Evolutionary conservation across 148 eudicot species (phyloP).

Genomic region (Rhododendron simsii): DNA sequence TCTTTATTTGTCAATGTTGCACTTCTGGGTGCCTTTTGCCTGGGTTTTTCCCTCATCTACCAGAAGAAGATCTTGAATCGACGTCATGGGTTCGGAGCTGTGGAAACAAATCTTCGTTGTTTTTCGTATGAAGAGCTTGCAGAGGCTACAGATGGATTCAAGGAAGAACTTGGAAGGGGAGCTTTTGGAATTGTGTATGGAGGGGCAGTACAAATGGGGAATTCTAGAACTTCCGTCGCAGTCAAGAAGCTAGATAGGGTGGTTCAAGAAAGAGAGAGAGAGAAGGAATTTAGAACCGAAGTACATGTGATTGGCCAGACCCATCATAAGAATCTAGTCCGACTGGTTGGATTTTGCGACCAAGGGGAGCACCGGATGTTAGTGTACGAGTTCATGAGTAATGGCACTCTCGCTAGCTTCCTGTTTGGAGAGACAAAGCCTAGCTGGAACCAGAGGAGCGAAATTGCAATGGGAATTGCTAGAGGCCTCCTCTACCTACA

Average conservation of each 20-base stretch:
- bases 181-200: background rate
- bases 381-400: slow-evolving; percentile 13
- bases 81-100: background rate
- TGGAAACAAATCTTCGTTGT: slow-evolving; percentile 13
- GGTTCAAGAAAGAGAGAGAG: background rate
- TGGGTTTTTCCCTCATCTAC: slow-evolving; percentile 3
- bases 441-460: background rate
- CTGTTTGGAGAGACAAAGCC: background rate
- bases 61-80: background rate
- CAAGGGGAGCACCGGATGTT: slow-evolving; percentile 11
- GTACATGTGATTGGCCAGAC: slow-evolving; percentile 11
- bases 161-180: slow-evolving; percentile 37
- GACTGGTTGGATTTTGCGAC: slow-evolving; percentile 12
- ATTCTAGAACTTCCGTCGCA: background rate
- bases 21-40: background rate
- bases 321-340: slow-evolving; percentile 15
- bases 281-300: slow-evolving; percentile 18
- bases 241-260: slow-evolving; percentile 11
- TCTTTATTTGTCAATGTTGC: background rate
- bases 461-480: slow-evolving; percentile 10
- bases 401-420: slow-evolving; percentile 6
- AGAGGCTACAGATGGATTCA: slow-evolving; percentile 46
- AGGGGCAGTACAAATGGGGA: background rate
- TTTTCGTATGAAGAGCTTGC: slow-evolving; percentile 41
- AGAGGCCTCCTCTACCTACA: slow-evolving; percentile 20